These are phyloP conservation scores for Galerina sulciceps DNA, from an alignment of 768 basidiomycete genomes.

Conservation along the genomic window DNA sequence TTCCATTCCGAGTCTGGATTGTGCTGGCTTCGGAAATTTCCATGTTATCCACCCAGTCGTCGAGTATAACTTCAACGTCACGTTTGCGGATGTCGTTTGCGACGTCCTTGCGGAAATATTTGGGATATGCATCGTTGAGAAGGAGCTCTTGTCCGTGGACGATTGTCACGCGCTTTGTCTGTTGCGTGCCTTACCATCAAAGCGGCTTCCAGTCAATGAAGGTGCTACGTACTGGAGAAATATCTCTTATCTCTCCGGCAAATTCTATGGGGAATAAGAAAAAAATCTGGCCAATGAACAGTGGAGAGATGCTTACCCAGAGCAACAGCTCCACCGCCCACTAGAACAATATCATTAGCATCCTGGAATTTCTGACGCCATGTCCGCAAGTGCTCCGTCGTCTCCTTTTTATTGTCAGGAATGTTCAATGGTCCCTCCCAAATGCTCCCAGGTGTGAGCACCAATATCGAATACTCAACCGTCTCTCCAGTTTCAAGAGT, in stretches of 20 bases:
- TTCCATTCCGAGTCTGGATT: constrained; percentile 56
- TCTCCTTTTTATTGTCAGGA: constrained; percentile 37
- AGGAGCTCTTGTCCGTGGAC: constrained; percentile 56
- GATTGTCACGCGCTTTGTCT: constrained; percentile 59
- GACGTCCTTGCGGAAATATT: constrained; percentile 53
- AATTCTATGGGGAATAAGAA: constrained; percentile 29
- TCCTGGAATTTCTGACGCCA: constrained; percentile 38
- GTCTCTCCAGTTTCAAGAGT: constrained; percentile 52
- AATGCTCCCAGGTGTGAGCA: constrained; percentile 60
- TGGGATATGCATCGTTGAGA: constrained; percentile 59
- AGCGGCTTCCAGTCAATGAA: background rate
- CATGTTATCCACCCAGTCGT: constrained; percentile 54
- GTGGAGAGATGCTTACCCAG: constrained; percentile 37
- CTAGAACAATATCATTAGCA: constrained; percentile 49
- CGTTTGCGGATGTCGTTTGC: constrained; percentile 44
- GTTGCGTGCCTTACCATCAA: constrained; percentile 24
- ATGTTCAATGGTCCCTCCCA: constrained; percentile 57
- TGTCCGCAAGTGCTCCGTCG: constrained; percentile 25
- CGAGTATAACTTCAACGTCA: constrained; percentile 53
- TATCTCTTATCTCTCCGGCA: constrained; percentile 47
- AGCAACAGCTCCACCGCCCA: constrained; percentile 60
- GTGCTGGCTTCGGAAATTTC: constrained; percentile 40
- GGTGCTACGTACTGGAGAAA: constrained; percentile 35
- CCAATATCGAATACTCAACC: constrained; percentile 56
- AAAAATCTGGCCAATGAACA: background rate